Percentiles rank a stretch among this genome's conserved stretches.
Evolutionary conservation across 176 grass and related monocot genomes (phyloP).

Genomic region (Tillandsia leiboldiana): DNA sequence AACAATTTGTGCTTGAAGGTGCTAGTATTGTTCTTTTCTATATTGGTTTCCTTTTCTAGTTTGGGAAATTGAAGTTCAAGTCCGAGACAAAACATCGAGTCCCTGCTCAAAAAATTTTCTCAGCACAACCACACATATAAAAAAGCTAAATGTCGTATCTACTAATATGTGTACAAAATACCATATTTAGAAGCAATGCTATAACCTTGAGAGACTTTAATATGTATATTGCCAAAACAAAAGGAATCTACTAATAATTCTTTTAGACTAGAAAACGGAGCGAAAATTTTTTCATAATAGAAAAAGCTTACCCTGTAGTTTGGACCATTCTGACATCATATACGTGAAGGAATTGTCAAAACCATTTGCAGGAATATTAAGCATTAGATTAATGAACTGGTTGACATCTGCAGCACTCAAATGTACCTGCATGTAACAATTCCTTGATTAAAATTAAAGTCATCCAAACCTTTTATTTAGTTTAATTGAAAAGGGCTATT

Average conservation of each 20-base stretch:
- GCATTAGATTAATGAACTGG: constrained; percentile 79
- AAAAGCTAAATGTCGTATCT: too few species aligned
- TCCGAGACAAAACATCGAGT: too few species aligned
- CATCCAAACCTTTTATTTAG: background rate
- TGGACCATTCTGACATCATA: constrained; percentile 95
- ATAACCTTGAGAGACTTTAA: too few species aligned
- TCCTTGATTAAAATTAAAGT: background rate
- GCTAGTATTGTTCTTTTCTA: too few species aligned
- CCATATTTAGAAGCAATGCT: too few species aligned
- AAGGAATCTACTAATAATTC: constrained; percentile 1
- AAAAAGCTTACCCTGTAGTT: constrained; percentile 51
- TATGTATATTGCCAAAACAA: background rate
- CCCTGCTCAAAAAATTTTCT: too few species aligned
- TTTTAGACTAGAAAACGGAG: background rate
- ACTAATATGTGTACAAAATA: too few species aligned
- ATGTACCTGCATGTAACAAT: constrained; percentile 64
- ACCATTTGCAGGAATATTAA: constrained; percentile 61
- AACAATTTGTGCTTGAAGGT: too few species aligned
- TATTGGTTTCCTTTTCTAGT: too few species aligned
- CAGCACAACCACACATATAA: too few species aligned
- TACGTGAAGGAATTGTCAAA: constrained; percentile 55
- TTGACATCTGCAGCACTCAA: constrained; percentile 75
- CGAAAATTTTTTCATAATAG: background rate
- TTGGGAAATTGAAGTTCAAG: too few species aligned
- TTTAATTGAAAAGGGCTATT: background rate